Evolutionary conservation across 208 protist genomes (phyloP).

Genomic region (Borovskyia barvae): DNA sequence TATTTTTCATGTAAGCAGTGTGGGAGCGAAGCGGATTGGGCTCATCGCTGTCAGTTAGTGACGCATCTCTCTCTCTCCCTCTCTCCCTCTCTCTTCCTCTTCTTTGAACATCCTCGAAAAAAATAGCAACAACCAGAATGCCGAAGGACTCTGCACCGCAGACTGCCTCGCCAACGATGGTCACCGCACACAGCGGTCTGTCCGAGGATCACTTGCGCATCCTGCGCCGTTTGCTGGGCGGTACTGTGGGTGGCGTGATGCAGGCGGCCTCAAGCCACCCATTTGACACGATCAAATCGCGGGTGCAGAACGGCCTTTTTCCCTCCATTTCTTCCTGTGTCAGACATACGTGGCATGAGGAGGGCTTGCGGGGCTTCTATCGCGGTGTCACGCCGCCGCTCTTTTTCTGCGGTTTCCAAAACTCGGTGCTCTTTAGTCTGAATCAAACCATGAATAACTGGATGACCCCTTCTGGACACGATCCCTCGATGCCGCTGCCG

Average conservation of each 20-base stretch:
- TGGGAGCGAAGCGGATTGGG: no score
- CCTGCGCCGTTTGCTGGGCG: slow-evolving; percentile 47
- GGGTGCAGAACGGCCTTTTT: slow-evolving; percentile 63
- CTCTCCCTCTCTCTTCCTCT: not conserved
- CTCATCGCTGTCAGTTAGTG: no score
- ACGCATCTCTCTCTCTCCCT: not conserved
- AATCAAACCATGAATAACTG: slow-evolving; percentile 61
- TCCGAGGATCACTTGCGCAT: slow-evolving; percentile 30
- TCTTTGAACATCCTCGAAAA: no score
- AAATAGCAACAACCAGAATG: not conserved
- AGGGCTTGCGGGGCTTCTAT: slow-evolving; percentile 67
- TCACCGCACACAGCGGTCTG: slow-evolving; percentile 4
- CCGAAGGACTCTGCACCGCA: not conserved
- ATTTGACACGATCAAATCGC: slow-evolving; percentile 73
- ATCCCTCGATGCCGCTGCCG: slow-evolving; percentile 21
- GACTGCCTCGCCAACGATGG: not conserved
- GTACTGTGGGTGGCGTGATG: slow-evolving; percentile 59
- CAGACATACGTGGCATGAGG: slow-evolving; percentile 36
- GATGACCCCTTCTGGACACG: slow-evolving; percentile 37
- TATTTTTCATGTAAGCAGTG: no score
- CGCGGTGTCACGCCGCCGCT: slow-evolving; percentile 54
- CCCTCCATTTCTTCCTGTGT: slow-evolving; percentile 42
- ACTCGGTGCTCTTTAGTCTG: slow-evolving; percentile 68
- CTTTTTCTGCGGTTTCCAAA: slow-evolving; percentile 57
- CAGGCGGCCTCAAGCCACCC: slow-evolving; percentile 67